phyloP scores from a whole-genome alignment of 176 grass and related monocot species.

The Triticum aestivum region DNA sequence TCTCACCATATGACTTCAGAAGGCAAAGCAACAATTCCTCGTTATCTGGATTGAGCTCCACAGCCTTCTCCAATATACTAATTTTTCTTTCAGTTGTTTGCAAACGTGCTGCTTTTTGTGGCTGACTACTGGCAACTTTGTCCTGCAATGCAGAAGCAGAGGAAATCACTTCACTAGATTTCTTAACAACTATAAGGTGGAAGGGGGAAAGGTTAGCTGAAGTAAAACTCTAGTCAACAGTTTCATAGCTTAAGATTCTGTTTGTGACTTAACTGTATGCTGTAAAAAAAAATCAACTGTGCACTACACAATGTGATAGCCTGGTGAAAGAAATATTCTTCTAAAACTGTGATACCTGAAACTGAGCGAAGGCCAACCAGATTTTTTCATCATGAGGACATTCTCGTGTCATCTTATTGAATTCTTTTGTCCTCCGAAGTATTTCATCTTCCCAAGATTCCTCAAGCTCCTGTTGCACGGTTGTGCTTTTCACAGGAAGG shows the following conservation, averaged over 20 bases:
- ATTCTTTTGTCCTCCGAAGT: constrained; percentile 76
- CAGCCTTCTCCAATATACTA: constrained; percentile 88
- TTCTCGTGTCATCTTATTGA: constrained; percentile 91
- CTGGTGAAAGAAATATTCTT: constrained; percentile 16
- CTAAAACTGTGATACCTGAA: constrained; percentile 71
- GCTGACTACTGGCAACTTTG: constrained; percentile 75
- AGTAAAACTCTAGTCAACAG: constrained; percentile 24
- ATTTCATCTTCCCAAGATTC: constrained; percentile 99
- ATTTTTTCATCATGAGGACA: constrained; percentile 78
- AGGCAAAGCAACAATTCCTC: constrained; percentile 83
- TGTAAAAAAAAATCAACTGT: background rate
- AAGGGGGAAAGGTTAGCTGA: background rate
- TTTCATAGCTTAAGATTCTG: background rate
- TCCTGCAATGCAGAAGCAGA: constrained; percentile 49
- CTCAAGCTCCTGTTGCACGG: constrained; percentile 52
- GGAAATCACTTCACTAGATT: constrained; percentile 24
- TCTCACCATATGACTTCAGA: constrained; percentile 74
- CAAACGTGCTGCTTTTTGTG: constrained; percentile 73
- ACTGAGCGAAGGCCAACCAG: constrained; percentile 86
- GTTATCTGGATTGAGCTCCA: constrained; percentile 85
- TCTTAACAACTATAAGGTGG: background rate
- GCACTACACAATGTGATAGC: background rate
- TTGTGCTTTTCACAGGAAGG: constrained; percentile 35
- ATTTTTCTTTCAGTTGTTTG: constrained; percentile 97
- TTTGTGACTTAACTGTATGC: constrained; percentile 16